These are phyloP conservation scores for Salix caprea DNA, from an alignment of 345 rosid genomes.

Conservation along the genomic window DNA sequence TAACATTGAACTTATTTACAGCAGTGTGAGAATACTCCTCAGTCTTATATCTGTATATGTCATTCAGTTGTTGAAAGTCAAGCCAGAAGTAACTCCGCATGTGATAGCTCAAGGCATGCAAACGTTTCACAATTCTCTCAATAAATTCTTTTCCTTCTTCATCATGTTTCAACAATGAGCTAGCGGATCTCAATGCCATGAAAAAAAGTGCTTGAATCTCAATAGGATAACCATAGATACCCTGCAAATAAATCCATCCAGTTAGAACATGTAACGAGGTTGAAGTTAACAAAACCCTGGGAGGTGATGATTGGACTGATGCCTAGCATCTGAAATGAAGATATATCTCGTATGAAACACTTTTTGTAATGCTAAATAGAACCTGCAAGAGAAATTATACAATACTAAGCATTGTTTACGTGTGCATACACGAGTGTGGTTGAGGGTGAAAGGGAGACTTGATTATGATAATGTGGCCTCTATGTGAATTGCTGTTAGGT, in stretches of 20 bases:
- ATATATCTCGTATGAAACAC: not conserved
- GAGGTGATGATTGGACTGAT: not conserved
- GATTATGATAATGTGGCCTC: not conserved
- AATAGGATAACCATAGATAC: constrained; percentile 72
- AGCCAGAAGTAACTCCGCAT: constrained; percentile 34
- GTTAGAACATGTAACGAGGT: not conserved
- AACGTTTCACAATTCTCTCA: constrained; percentile 30
- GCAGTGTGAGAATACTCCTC: constrained; percentile 40
- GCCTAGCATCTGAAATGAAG: not conserved
- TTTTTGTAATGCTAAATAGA: not conserved
- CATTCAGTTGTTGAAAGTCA: constrained; percentile 33
- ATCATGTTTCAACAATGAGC: constrained; percentile 61
- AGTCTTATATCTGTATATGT: constrained; percentile 34
- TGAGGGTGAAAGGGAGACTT: not conserved
- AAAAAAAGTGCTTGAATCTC: constrained; percentile 85
- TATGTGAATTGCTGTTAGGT: not conserved
- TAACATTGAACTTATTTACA: constrained; percentile 37
- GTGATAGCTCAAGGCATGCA: constrained; percentile 34
- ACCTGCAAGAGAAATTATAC: not conserved
- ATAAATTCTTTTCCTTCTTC: constrained; percentile 32
- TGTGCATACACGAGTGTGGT: not conserved
- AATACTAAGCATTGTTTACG: not conserved
- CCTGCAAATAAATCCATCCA: constrained; percentile 39
- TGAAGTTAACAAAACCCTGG: not conserved
- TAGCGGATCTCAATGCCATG: constrained; percentile 66